These are phyloP conservation scores for Sophora flavescens DNA, from an alignment of 306 rosid genomes.

Conservation along the genomic window DNA sequence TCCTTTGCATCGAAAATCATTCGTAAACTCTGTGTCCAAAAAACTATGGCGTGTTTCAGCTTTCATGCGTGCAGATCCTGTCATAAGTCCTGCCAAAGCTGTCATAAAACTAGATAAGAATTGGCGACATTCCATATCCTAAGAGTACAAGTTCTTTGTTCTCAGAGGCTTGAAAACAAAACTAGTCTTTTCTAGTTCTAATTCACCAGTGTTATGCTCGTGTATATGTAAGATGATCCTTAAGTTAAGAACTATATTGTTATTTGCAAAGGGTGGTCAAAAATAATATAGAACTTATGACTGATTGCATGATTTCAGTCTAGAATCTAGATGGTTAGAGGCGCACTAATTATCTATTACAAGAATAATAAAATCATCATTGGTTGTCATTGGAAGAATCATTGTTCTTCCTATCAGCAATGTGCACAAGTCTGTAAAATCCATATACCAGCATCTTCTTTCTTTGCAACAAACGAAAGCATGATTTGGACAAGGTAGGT, in stretches of 20 bases:
- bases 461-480: not conserved
- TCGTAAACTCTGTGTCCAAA: slow-evolving; percentile 70
- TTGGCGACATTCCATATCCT: slow-evolving; percentile 88
- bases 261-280: slow-evolving; percentile 22
- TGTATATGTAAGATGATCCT: slow-evolving; percentile 43
- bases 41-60: slow-evolving; percentile 79
- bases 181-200: slow-evolving; percentile 9
- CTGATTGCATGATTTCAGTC: slow-evolving; percentile 34
- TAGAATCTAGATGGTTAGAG: no score
- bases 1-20: slow-evolving; percentile 81
- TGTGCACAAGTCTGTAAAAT: not conserved
- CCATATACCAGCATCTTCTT: not conserved
- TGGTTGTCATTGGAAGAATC: not conserved
- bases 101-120: slow-evolving; percentile 60
- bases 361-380: slow-evolving; percentile 20
- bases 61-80: slow-evolving; percentile 58
- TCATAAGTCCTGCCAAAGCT: slow-evolving; percentile 44
- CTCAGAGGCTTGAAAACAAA: slow-evolving; percentile 16
- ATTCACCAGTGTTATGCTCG: slow-evolving; percentile 37
- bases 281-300: slow-evolving; percentile 25
- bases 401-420: not conserved
- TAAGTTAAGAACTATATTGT: slow-evolving; percentile 33
- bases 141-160: slow-evolving; percentile 33
- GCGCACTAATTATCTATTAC: not conserved
- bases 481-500: not conserved